A percentile compares a stretch with the other conserved stretches of the same genome.
Conservation (phyloP, 1,284 basidiomycete genomes). For the Sparassis latifolia region DNA sequence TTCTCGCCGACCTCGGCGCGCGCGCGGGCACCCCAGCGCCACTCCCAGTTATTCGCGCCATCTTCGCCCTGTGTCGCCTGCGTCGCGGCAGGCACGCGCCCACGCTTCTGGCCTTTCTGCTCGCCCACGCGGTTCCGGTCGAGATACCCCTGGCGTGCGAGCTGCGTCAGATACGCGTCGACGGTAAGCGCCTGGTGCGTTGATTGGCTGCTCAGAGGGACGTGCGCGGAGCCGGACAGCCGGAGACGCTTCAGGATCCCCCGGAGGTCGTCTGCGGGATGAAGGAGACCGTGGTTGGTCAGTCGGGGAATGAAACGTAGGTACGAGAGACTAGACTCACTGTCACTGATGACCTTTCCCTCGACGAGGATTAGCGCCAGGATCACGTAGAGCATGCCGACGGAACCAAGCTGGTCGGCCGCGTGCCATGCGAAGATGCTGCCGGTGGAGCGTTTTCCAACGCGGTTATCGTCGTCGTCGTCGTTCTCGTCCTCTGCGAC, state of each 20-base stretch:
- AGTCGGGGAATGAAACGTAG: neutral
- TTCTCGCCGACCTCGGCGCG: slow-evolving; percentile 67
- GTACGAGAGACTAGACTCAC: slow-evolving; percentile 34
- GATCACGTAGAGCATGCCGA: slow-evolving; percentile 65
- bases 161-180: slow-evolving; percentile 49
- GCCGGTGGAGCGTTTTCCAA: slow-evolving; percentile 40
- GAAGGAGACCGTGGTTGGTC: neutral
- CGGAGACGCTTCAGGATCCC: slow-evolving; percentile 55
- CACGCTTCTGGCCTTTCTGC: slow-evolving; percentile 37
- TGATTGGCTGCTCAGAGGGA: slow-evolving; percentile 44
- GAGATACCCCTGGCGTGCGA: slow-evolving; percentile 62
- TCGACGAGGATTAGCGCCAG: slow-evolving; percentile 67
- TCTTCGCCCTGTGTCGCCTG: slow-evolving; percentile 40
- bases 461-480: slow-evolving; percentile 33
- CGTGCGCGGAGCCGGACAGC: slow-evolving; percentile 34
- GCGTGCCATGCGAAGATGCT: slow-evolving; percentile 65
- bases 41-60: slow-evolving; percentile 53
- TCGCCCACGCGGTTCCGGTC: slow-evolving; percentile 51
- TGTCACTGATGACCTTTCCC: slow-evolving; percentile 57
- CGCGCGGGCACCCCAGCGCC: slow-evolving; percentile 76
- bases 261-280: slow-evolving; percentile 48
- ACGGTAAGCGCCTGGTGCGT: slow-evolving; percentile 42
- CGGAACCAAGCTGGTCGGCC: slow-evolving; percentile 52
- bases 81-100: slow-evolving; percentile 33
- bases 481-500: slow-evolving; percentile 41